Evolutionary conservation across 2,329 filamentous ascomycete genomes (phyloP), one percentile per base, ranked within the genome.

Genomic region (Chaetomiaceae sp.): DNA sequence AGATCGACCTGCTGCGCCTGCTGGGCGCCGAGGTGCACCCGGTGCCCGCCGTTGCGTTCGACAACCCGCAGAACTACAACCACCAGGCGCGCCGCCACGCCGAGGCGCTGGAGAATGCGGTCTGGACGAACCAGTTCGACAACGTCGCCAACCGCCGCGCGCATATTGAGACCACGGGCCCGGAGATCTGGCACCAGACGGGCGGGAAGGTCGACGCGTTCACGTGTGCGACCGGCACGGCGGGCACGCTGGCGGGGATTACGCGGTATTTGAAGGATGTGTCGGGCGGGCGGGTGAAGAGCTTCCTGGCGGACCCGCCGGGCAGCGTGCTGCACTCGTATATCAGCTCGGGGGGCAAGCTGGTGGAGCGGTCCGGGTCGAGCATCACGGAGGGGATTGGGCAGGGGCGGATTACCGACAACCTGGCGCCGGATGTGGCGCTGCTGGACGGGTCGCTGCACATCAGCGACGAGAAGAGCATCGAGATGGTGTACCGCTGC

Each of bases 71-170:
- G 36, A 98, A 98, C 71, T 98, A 97, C 76, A 98, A 98, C 71
- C 91, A 97, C 70, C 91, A 95, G 73, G 93, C 93, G 4, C 78
- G 78, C 49, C 75, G 91, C 34, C 91, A 97, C 68, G 93, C 93
- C n/a, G 89, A 93, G 65, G 67, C 74, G 3, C 69, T 94, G 39
- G 83, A 88, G 14, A 93, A 93, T 60, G 89, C 91, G 8, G 90
- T 97, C 12, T 98, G 93, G 93, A 98, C 93, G 36, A 94, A 98
- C 69, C 93, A 98, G 70, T 98, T 98, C 69, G 93, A 98, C 66
- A 98, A 98, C 72, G 82, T 77, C 42, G 93, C 93, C 43, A 98
- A 98, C 69, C 79, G 93, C 42, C 83, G 86, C 61, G 93, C 93
- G 38, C 93, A 98, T 65, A 84, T 97, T 58, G 91, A 96, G 73